Evolutionary conservation across 305 asterid genomes (phyloP), one percentile per base, ranked within the genome.

Genomic region (Solanum aculeatissimum): DNA sequence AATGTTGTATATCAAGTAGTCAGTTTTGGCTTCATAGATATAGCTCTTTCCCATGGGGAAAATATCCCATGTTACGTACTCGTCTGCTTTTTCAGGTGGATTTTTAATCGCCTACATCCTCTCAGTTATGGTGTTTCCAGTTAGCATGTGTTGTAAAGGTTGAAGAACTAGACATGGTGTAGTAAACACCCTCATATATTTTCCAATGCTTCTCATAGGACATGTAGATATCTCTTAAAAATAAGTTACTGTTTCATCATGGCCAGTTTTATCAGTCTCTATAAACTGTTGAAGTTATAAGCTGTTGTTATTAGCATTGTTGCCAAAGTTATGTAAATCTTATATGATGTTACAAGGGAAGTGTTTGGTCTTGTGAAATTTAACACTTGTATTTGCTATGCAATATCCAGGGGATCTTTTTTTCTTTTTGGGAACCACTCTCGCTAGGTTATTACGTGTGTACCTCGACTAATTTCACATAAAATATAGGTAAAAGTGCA

Each of bases 141-240:
- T 88, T 53, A 89, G 82, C 84, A 84, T 84, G 84, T 85, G 78
- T 74, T 86, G 82, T 88, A 87, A 88, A 83, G 84, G 84, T 71
- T 83, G 68, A 23, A 84, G 70, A 65, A 84, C 42, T 86, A 45
- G 87, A 55, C 86, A 81, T 88, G 89, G 92, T 72, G 80, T 81
- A 87, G 90, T 89, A 91, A 89, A 83, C 84, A 85, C 88, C 80
- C 58, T 25, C 84, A 70, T 66, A 62, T 72, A 65, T 68, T 53
- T 78, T 63, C 91, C 85, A 65, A 68, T 86, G 85, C 62, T 86
- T 88, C 47, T 86, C 55, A 86, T 78, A 84, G 84, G 85, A 79
- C 58, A 49, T 78, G 19, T 69, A 85, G 85, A 88, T 88, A 86
- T 84, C 43, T 84, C 43, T 77, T 74, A 85, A 85, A 85, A 88